phyloP scores from a whole-genome alignment of 179 eudicot genomes.

The Beta lomatogona region DNA sequence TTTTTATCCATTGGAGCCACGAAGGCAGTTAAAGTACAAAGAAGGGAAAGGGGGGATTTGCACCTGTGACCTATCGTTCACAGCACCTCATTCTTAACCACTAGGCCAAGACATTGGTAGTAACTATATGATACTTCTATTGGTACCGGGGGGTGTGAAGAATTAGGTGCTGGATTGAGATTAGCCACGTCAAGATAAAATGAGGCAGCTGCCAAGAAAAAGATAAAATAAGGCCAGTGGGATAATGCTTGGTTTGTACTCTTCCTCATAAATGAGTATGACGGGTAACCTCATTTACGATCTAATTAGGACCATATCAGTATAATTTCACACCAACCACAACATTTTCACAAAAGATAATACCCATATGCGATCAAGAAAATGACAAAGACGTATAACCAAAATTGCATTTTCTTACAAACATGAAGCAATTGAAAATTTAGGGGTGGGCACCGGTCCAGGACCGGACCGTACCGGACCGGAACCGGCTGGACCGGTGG shows the following conservation, averaged over 20 bases:
- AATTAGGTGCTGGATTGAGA: background rate
- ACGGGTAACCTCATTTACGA: background rate
- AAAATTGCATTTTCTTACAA: background rate
- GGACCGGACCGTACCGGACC: no score
- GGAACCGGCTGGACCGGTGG: no score
- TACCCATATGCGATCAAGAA: background rate
- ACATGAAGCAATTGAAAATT: background rate
- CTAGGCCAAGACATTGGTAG: no score
- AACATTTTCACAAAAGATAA: background rate
- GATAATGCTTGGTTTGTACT: background rate
- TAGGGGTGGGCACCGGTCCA: no score
- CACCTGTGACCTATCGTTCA: no score
- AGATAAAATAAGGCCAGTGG: background rate
- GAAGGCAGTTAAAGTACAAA: no score
- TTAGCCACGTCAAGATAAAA: background rate
- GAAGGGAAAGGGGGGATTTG: no score
- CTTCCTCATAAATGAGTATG: background rate
- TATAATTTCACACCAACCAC: background rate
- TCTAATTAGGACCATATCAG: background rate
- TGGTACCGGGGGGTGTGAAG: background rate
- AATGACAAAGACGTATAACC: conserved; percentile 3
- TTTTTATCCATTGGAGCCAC: no score
- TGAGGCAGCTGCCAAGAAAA: no score
- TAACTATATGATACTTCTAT: background rate
- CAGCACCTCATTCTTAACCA: no score